Percentiles rank a stretch among this genome's conserved stretches.
These are phyloP conservation scores for Isabelozyma rhagii DNA, from an alignment of 805 yeast genomes.

Conservation along the genomic window DNA sequence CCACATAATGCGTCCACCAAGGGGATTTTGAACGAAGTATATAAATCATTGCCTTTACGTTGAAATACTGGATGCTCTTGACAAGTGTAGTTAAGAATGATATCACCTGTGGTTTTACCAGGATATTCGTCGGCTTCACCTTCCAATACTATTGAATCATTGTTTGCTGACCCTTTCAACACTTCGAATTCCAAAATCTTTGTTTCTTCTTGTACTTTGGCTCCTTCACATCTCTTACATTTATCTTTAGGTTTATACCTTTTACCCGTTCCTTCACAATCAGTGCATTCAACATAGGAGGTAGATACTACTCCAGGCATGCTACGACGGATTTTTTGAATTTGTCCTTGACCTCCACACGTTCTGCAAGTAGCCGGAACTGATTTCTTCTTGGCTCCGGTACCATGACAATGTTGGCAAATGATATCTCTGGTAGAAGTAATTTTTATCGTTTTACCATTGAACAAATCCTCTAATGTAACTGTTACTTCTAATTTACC, in stretches of 20 bases:
- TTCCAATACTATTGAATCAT: conserved; percentile 56
- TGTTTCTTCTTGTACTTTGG: conserved; percentile 56
- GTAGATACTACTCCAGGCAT: conserved; percentile 76
- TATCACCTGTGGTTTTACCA: conserved; percentile 75
- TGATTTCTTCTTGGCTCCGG: conserved; percentile 67
- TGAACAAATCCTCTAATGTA: conserved; percentile 69
- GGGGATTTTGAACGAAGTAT: conserved; percentile 56
- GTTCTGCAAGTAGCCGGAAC: conserved; percentile 51
- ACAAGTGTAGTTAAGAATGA: conserved; percentile 58
- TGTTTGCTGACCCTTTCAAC: conserved; percentile 63
- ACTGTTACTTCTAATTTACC: conserved; percentile 65
- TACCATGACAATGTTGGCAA: conserved; percentile 72
- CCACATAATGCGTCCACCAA: conserved; percentile 86
- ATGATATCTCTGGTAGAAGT: conserved; percentile 68
- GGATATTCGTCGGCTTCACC: conserved; percentile 78
- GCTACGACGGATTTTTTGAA: conserved; percentile 56
- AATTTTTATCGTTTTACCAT: conserved; percentile 76
- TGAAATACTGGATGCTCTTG: conserved; percentile 47
- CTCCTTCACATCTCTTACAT: conserved; percentile 77
- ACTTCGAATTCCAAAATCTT: conserved; percentile 76
- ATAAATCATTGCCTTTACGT: conserved; percentile 63
- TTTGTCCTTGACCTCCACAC: conserved; percentile 73
- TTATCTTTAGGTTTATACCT: conserved; percentile 59
- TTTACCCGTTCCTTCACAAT: conserved; percentile 72
- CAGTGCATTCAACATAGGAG: conserved; percentile 56